Percentiles rank a stretch among this genome's conserved stretches.
Conservation (phyloP, 106 monocot species). For the Platanthera guangdongensis region DNA sequence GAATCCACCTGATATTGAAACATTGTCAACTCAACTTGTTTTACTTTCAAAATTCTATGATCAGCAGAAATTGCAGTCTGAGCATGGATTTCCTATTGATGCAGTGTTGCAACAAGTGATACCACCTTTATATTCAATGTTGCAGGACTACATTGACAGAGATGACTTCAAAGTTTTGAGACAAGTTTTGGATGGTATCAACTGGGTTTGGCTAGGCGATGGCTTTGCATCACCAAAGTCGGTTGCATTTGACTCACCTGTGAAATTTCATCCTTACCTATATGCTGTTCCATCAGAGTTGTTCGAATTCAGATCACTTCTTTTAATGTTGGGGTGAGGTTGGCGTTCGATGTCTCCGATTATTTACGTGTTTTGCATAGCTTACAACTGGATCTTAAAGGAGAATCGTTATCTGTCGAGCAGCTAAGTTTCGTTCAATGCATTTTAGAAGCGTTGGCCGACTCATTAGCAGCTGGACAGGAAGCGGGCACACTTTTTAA, state of each 20-base stretch:
- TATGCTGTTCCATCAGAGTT: slow-evolving; percentile 96
- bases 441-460: slow-evolving; percentile 80
- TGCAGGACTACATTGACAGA: slow-evolving; percentile 54
- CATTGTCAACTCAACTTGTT: slow-evolving; percentile 61
- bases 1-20: slow-evolving; percentile 31
- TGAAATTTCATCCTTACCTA: slow-evolving; percentile 87
- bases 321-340: slow-evolving; percentile 67
- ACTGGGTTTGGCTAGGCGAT: slow-evolving; percentile 89
- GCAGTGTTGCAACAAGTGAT: slow-evolving; percentile 54
- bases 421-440: slow-evolving; percentile 79
- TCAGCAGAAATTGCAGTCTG: slow-evolving; percentile 32
- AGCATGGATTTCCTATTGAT: slow-evolving; percentile 26
- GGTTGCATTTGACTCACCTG: slow-evolving; percentile 95
- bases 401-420: slow-evolving; percentile 60
- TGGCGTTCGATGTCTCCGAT: slow-evolving; percentile 63
- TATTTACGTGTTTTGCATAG: slow-evolving; percentile 56
- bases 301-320: slow-evolving; percentile 52
- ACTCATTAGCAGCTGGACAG: slow-evolving; percentile 44
- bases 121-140: slow-evolving; percentile 50
- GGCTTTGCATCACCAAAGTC: slow-evolving; percentile 52
- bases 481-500: slow-evolving; percentile 32
- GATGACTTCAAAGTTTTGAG: slow-evolving; percentile 42
- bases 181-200: slow-evolving; percentile 43
- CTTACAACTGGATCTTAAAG: slow-evolving; percentile 61
- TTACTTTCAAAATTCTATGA: slow-evolving; percentile 67